These are phyloP conservation scores for Paraphoma sp. DNA, from an alignment of 2,329 filamentous ascomycete species.

Conservation along the genomic window DNA sequence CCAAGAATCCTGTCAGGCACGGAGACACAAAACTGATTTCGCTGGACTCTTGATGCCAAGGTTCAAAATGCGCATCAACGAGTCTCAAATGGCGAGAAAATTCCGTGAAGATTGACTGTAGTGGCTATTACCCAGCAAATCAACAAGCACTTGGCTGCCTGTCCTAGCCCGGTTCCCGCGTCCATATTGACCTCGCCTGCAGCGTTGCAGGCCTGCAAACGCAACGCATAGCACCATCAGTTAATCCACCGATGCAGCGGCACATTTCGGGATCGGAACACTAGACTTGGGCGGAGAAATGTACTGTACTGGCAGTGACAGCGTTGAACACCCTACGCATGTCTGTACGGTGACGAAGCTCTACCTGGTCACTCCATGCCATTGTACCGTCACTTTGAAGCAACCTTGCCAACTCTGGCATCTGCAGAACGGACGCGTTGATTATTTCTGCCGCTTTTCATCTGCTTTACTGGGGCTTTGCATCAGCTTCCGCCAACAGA, in stretches of 20 bases:
- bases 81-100: background rate
- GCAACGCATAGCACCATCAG: background rate
- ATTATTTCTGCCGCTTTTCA: no score
- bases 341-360: no score
- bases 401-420: no score
- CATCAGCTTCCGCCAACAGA: no score
- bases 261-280: no score
- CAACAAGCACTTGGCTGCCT: background rate
- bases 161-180: background rate
- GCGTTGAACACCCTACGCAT: no score
- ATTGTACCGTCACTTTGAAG: no score
- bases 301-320: background rate
- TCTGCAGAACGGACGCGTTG: no score
- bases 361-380: no score
- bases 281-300: background rate
- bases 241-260: background rate
- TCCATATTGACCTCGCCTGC: conserved; percentile 1
- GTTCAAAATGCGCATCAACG: no score
- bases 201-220: background rate
- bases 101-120: background rate
- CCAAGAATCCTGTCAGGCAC: background rate
- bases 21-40: background rate
- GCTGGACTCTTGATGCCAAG: background rate
- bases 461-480: no score
- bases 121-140: conserved; percentile 2